Evolutionary conservation across 2,329 filamentous ascomycete genomes (phyloP).

Genomic region (Neospermospora avenae): DNA sequence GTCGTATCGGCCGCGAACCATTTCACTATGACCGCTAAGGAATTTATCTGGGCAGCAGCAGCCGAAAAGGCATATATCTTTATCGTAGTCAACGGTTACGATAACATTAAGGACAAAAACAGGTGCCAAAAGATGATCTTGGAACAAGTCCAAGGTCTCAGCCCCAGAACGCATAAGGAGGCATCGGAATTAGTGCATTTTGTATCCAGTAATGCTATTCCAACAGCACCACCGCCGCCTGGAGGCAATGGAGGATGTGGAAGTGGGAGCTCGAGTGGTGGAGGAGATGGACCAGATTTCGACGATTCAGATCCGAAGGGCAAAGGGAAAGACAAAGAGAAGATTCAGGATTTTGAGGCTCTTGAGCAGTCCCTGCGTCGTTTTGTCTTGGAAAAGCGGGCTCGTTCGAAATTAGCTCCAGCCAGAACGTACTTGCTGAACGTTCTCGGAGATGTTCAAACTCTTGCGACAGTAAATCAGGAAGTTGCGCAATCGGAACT

Average conservation of each 20-base stretch:
- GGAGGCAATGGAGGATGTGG: conserved; percentile 53
- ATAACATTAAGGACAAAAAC: conserved; percentile 87
- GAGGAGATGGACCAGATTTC: conserved; percentile 45
- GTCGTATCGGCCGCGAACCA: conserved; percentile 97
- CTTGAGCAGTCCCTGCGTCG: conserved; percentile 84
- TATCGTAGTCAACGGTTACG: conserved; percentile 97
- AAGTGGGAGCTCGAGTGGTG: conserved; percentile 49
- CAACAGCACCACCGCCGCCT: conserved; percentile 59
- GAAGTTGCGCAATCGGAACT: conserved; percentile 85
- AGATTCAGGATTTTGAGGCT: conserved; percentile 83
- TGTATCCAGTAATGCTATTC: conserved; percentile 94
- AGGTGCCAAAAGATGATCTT: conserved; percentile 90
- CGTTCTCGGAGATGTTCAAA: conserved; percentile 81
- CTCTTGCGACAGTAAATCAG: conserved; percentile 79
- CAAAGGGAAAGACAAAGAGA: conserved; percentile 86
- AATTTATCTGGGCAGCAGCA: conserved; percentile 94
- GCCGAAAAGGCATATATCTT: conserved; percentile 98
- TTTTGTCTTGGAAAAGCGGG: conserved; percentile 94
- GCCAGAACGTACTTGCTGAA: conserved; percentile 95
- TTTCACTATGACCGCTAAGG: conserved; percentile 95
- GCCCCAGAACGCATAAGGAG: conserved; percentile 90
- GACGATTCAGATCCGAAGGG: conserved; percentile 58
- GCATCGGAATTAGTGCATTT: conserved; percentile 92
- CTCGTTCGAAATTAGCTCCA: conserved; percentile 90
- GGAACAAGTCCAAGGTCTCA: conserved; percentile 83